Base-by-base conservation (phyloP, 1,139 yeast species). In the Geotrichum macrosporum region DNA sequence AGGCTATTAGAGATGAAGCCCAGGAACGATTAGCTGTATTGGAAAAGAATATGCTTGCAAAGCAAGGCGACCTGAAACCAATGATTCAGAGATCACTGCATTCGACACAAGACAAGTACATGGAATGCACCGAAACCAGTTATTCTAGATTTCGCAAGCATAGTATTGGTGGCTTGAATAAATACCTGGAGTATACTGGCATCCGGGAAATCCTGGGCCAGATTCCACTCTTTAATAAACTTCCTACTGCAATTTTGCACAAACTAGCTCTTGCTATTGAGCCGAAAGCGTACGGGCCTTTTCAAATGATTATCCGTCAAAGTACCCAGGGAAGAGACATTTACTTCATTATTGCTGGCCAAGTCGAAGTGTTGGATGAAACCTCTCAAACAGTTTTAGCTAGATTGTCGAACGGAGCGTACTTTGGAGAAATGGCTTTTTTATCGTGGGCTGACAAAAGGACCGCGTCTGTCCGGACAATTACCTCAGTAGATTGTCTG, bases 381-480 rank as follows among this genome's bases (percentile, higher is more conserved):
- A 51, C 53, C 2, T 48, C 59, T 8, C 58, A 58, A 20, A 66
- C 66, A 21, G 67, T 74, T 1, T 63, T 79, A 36, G 88, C 85
- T 1, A 72, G 84, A 50, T 66, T 83, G 33, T 73, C 77, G 2
- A 65, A 76, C 8, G 87, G 85, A 8, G 74, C 79, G 35, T 82
- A 80, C 62, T 81, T 84, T 65, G 94, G 94, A 21, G 92, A 83
- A 61, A 78, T 82, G 80, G 77, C 86, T 0, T 82, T 82, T 57
- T 64, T 83, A 35, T 70, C 78, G 3, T 71, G 75, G 27, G 63
- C 81, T 20, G 66, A 72, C 10, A 62, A 60, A 30, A 65, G 89
- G 53, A 74, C 80, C 35, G 88, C 88, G 0, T 76, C 78, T 44
- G 77, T 82, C 29, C 68, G 88, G 47, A 72, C 86, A 0, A 75